Conservation (phyloP, 441 rosid genomes). For the Melastoma candidum region DNA sequence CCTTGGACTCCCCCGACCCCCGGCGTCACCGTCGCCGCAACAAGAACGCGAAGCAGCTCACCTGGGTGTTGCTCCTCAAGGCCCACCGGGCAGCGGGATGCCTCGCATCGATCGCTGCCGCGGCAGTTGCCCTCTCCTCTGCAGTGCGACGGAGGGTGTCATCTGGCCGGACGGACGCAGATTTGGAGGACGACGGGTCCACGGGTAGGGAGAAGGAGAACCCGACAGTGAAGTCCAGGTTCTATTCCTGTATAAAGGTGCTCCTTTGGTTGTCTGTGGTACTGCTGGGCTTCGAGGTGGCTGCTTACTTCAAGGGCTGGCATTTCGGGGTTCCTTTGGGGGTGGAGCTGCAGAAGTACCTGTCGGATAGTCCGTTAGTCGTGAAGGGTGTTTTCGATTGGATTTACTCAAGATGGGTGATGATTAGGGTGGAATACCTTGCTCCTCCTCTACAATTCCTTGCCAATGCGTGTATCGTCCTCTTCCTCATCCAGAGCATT, state of each 20-base stretch:
- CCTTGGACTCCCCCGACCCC: constrained; percentile 15
- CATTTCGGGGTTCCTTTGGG: constrained; percentile 36
- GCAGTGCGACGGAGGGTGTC: constrained; percentile 58
- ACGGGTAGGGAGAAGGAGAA: constrained; percentile 23
- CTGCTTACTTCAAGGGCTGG: constrained; percentile 78
- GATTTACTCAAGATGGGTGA: constrained; percentile 62
- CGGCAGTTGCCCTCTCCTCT: constrained; percentile 55
- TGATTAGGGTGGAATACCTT: constrained; percentile 54
- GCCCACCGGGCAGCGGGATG: constrained; percentile 47
- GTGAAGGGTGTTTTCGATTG: constrained; percentile 46
- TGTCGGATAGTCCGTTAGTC: constrained; percentile 23
- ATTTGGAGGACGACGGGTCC: constrained; percentile 15
- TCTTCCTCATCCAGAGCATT: constrained; percentile 72
- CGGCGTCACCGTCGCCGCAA: constrained; percentile 36
- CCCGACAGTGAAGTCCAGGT: constrained; percentile 39
- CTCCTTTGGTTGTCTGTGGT: constrained; percentile 40
- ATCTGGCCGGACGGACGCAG: constrained; percentile 59
- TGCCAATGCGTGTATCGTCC: constrained; percentile 57
- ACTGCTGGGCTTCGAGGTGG: constrained; percentile 55
- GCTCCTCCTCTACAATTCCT: constrained; percentile 61
- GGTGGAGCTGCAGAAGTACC: constrained; percentile 41
- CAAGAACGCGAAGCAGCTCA: constrained; percentile 49
- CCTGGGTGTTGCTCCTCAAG: constrained; percentile 20
- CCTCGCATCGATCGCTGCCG: constrained; percentile 54
- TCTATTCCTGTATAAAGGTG: constrained; percentile 52